Conservation (phyloP, 2,329 filamentous ascomycete species). For the Cytospora schulzeri region DNA sequence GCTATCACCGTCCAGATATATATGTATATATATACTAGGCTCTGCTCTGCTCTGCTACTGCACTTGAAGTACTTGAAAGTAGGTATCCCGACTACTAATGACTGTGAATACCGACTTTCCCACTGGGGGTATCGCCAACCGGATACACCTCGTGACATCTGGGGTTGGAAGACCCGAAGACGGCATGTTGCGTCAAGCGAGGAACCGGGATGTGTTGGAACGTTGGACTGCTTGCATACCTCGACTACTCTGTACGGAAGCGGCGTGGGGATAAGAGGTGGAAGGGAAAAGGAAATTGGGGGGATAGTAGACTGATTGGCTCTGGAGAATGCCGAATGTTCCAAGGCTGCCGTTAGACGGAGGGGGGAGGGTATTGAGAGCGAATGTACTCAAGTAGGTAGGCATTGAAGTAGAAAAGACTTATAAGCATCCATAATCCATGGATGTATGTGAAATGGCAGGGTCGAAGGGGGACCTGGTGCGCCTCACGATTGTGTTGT, state of each 20-base stretch:
- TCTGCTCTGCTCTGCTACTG: no score
- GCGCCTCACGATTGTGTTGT: no score
- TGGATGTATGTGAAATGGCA: background rate
- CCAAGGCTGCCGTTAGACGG: background rate
- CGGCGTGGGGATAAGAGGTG: background rate
- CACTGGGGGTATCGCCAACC: background rate
- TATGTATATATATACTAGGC: no score
- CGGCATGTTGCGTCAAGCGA: background rate
- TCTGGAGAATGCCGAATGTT: background rate
- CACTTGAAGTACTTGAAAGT: background rate
- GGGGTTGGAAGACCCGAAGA: background rate
- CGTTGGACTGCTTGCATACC: background rate
- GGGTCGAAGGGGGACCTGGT: background rate
- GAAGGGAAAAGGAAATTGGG: background rate
- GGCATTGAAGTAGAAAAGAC: background rate
- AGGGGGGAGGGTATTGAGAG: background rate
- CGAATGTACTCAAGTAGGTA: background rate
- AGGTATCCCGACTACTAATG: background rate
- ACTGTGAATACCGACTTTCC: background rate
- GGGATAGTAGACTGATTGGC: background rate
- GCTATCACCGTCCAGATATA: no score
- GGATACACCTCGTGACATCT: background rate
- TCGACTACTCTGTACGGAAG: background rate
- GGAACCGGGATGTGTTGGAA: background rate
- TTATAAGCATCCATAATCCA: background rate